Conservation (phyloP, 2,329 filamentous ascomycete genomes). For the Cytospora piceae region DNA sequence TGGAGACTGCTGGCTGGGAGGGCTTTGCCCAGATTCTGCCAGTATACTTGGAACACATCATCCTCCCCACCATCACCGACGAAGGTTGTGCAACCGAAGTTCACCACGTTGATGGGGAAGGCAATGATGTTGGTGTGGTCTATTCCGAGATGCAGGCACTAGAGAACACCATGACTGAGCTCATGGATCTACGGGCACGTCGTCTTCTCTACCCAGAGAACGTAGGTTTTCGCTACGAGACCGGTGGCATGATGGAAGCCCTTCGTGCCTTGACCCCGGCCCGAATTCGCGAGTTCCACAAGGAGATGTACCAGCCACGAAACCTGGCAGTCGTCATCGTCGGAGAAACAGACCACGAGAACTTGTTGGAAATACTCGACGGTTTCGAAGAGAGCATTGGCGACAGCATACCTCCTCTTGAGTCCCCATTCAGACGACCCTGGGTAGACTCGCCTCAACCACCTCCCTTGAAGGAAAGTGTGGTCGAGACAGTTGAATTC, state of each 20-base stretch:
- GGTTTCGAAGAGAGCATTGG: conserved; percentile 87
- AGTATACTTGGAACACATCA: conserved; percentile 91
- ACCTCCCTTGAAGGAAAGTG: conserved; percentile 70
- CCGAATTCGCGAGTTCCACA: conserved; percentile 91
- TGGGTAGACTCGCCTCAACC: conserved; percentile 89
- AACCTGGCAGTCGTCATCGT: conserved; percentile 90
- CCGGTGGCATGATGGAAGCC: conserved; percentile 95
- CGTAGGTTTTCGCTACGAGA: conserved; percentile 94
- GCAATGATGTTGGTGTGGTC: conserved; percentile 94
- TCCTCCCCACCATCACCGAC: conserved; percentile 90
- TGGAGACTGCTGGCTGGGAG: conserved; percentile 95
- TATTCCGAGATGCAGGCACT: conserved; percentile 99
- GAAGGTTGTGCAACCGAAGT: conserved; percentile 94
- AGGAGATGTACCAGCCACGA: conserved; percentile 96
- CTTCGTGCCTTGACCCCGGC: conserved; percentile 84
- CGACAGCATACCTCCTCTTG: conserved; percentile 75
- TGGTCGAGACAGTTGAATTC: conserved; percentile 82
- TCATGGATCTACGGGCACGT: conserved; percentile 84
- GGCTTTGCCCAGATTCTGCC: conserved; percentile 94
- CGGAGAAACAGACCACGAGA: conserved; percentile 84
- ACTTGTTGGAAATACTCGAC: conserved; percentile 81
- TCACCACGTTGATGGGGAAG: conserved; percentile 90
- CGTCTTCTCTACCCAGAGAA: conserved; percentile 85
- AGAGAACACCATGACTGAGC: conserved; percentile 79
- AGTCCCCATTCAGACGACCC: conserved; percentile 79